These are phyloP conservation scores for Aurantiochytrium sp. DNA, from an alignment of 108 stramenopile species.

Conservation along the genomic window DNA sequence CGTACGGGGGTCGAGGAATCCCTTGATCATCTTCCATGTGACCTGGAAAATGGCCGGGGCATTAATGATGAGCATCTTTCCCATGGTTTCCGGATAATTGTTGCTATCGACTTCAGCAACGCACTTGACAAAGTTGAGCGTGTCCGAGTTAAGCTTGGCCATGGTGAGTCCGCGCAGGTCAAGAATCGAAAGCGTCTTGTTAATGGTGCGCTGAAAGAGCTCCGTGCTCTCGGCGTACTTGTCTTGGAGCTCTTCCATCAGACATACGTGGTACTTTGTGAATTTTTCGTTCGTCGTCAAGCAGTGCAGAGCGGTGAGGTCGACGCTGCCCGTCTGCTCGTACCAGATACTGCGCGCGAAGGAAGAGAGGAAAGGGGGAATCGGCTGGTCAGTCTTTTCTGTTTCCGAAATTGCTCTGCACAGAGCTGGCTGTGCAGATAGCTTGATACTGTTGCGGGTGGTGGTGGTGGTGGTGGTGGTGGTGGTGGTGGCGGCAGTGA, in stretches of 20 bases:
- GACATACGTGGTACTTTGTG: slow-evolving; percentile 12
- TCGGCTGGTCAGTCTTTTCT: too few relatives aligned
- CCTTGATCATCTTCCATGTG: slow-evolving; percentile 24
- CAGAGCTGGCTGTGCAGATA: too few relatives aligned
- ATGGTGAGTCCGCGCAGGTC: slow-evolving; percentile 18
- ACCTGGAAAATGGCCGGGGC: slow-evolving; percentile 16
- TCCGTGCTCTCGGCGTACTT: not conserved
- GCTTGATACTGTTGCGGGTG: too few relatives aligned
- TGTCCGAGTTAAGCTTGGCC: not conserved
- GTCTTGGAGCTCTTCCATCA: slow-evolving; percentile 21
- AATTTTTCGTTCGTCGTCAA: not conserved
- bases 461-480: too few relatives aligned
- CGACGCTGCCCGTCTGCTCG: slow-evolving; percentile 19
- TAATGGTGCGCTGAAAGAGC: not conserved
- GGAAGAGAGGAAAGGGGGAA: too few relatives aligned
- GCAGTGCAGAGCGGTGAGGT: not conserved
- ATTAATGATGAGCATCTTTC: slow-evolving; percentile 21
- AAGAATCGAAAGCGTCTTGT: not conserved
- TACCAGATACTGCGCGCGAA: not conserved
- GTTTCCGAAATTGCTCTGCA: too few relatives aligned
- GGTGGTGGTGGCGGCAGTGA: not conserved
- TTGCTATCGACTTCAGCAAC: slow-evolving; percentile 6
- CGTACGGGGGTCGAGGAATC: slow-evolving; percentile 27
- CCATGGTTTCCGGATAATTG: slow-evolving; percentile 35
- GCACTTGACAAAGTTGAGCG: not conserved